phyloP scores from a whole-genome alignment of 352 stramenopile species.

The Ophiocytium majus region DNA sequence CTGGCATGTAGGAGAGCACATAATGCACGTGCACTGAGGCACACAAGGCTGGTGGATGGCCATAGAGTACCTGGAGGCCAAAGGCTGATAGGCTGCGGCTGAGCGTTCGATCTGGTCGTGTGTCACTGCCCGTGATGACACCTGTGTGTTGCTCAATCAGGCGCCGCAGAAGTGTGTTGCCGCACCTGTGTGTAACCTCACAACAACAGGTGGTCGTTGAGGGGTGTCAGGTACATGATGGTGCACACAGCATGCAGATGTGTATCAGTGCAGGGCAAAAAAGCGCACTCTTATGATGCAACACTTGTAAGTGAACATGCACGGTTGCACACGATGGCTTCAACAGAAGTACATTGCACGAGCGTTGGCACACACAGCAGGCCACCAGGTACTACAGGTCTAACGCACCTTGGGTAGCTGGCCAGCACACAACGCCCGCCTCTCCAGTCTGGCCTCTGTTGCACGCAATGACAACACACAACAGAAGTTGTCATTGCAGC shows the following conservation, averaged over 20 bases:
- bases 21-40: too few relatives aligned
- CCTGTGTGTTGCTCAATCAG: constrained; percentile 83
- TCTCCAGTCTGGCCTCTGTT: not conserved
- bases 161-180: constrained; percentile 93
- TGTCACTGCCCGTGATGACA: constrained; percentile 94
- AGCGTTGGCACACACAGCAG: too few relatives aligned
- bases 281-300: too few relatives aligned
- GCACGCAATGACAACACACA: too few relatives aligned
- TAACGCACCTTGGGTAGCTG: not conserved
- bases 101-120: constrained; percentile 83
- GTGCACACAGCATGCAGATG: too few relatives aligned
- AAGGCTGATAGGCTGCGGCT: constrained; percentile 78
- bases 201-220: constrained; percentile 10
- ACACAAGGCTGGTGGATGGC: too few relatives aligned
- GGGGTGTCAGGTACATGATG: not conserved
- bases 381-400: too few relatives aligned
- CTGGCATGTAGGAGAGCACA: too few relatives aligned
- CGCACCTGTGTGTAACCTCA: constrained; percentile 82
- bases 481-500: too few relatives aligned
- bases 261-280: too few relatives aligned
- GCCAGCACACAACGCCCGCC: not conserved
- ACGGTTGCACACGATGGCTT: not conserved
- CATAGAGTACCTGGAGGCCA: constrained; percentile 77
- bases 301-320: not conserved
- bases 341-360: too few relatives aligned